Percentiles rank a stretch among this genome's conserved stretches.
Conservation (phyloP, 2,329 filamentous ascomycete genomes). For the Aspergillus sclerotialis region DNA sequence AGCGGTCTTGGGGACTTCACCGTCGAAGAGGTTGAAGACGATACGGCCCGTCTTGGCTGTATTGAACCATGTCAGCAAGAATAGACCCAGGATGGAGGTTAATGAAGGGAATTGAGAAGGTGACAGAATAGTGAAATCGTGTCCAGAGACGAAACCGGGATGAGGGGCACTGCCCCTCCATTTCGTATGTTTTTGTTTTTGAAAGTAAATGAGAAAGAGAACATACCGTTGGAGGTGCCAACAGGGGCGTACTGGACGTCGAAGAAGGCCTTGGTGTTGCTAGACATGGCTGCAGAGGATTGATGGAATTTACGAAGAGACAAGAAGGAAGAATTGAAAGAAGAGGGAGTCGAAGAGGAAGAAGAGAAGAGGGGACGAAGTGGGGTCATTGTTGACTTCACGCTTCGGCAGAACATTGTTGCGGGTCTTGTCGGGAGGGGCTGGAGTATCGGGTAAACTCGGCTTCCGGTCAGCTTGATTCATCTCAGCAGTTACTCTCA, state of each 20-base stretch:
- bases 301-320: slow-evolving; percentile 51
- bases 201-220: slow-evolving; percentile 2
- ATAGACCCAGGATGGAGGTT: not conserved
- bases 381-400: slow-evolving; percentile 37
- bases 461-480: slow-evolving; percentile 1
- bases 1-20: slow-evolving; percentile 79
- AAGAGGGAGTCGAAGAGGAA: slow-evolving; percentile 26
- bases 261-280: slow-evolving; percentile 62
- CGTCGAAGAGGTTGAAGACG: slow-evolving; percentile 81
- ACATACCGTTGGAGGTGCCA: slow-evolving; percentile 24
- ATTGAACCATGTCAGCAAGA: slow-evolving; percentile 9
- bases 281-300: slow-evolving; percentile 65
- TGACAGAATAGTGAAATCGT: not conserved
- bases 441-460: slow-evolving; percentile 21
- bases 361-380: slow-evolving; percentile 30
- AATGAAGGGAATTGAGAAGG: slow-evolving; percentile 5
- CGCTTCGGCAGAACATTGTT: slow-evolving; percentile 36
- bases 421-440: slow-evolving; percentile 20
- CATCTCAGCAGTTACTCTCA: not conserved
- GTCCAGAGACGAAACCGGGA: not conserved
- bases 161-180: slow-evolving; percentile 9
- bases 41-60: slow-evolving; percentile 70
- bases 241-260: slow-evolving; percentile 56
- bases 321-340: slow-evolving; percentile 22
- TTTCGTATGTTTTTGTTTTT: not conserved